Base-by-base conservation (phyloP, 2,329 filamentous ascomycete genomes). In the Dothiorella sarmentorum region DNA sequence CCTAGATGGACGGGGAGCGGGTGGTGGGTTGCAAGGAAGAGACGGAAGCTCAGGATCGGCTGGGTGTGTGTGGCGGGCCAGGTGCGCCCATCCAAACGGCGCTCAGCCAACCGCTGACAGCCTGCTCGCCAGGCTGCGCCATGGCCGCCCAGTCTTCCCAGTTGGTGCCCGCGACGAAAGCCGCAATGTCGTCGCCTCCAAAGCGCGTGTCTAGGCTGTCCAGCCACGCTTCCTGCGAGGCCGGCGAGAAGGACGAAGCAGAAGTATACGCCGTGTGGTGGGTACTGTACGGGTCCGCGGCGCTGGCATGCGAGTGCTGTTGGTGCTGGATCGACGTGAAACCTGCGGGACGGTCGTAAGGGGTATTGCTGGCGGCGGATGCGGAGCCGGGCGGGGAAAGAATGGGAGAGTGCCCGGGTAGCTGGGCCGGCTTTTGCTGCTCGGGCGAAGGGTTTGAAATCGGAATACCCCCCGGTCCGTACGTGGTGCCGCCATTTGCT, bases 171-270 rank as follows among this genome's bases (percentile, higher is more conserved):
- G 72, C 71, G 11, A 73, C 70, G 60, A 75, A 75, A 5, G 72
- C 73, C 7, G 72, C 72, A 13, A 75, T 63, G 59, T 75, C 73
- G 56, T 75, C 73, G n/a, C 71, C 72, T 10, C 71, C 69, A 37
- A 75, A 69, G 2, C 67, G 62, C 7, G 69, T 72, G 17, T 75
- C 68, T 35, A 75, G 60, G 15, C 64, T 69, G 56, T 67, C 66
- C 2, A 73, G 62, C 72, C 73, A 75, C 1, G 65, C 62, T 27
- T 73, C 70, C 56, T 51, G 45, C 26, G 56, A 44, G 9, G 51
- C 26, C 26, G 45, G 45, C 22, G 56, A 40, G 13, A 49, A 43
- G 17, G 45, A 44, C 6, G 49, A 52, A 7, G 26, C 43, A 6
- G 44, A 52, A 5, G 37, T 35, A 15, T 51, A 58, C 7, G 24